Conservation (phyloP, 1,284 basidiomycete species). For the Testicularia cyperi region DNA sequence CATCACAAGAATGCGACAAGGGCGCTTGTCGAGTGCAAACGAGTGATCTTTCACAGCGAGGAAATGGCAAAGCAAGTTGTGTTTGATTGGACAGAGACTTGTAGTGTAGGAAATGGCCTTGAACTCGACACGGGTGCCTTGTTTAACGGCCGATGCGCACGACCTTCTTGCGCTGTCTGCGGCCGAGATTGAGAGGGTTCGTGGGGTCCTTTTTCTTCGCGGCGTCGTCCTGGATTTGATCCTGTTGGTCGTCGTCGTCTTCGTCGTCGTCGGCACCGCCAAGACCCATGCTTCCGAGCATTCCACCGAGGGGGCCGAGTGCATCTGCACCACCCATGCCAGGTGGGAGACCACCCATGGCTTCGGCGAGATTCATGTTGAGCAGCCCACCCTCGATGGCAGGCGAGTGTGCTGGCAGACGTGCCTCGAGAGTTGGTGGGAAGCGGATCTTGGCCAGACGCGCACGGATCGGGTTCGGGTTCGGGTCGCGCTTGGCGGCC, state of each 20-base stretch:
- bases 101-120: too few species aligned
- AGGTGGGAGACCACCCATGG: conserved; percentile 49
- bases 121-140: too few species aligned
- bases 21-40: too few species aligned
- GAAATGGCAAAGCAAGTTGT: too few species aligned
- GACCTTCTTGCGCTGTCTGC: conserved; percentile 53
- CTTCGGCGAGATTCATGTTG: conserved; percentile 50
- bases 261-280: conserved; percentile 54
- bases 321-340: conserved; percentile 30
- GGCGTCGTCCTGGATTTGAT: conserved; percentile 11
- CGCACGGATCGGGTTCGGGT: conserved; percentile 34
- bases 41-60: too few species aligned
- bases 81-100: too few species aligned
- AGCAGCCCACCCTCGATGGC: conserved; percentile 50
- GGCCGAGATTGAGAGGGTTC: conserved; percentile 38
- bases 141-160: conserved; percentile 52
- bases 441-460: conserved; percentile 29
- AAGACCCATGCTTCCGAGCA: conserved; percentile 54
- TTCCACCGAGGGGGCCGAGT: conserved; percentile 51
- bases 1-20: not conserved
- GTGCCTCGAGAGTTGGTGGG: conserved; percentile 34
- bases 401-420: conserved; percentile 52
- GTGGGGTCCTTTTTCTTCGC: conserved; percentile 38
- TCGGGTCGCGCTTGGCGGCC: conserved; percentile 23
- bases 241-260: conserved; percentile 33